Evolutionary conservation across 169 alveolate genomes (phyloP), one percentile per base, ranked within the genome.

Genomic region (Plasmodium malariae): DNA sequence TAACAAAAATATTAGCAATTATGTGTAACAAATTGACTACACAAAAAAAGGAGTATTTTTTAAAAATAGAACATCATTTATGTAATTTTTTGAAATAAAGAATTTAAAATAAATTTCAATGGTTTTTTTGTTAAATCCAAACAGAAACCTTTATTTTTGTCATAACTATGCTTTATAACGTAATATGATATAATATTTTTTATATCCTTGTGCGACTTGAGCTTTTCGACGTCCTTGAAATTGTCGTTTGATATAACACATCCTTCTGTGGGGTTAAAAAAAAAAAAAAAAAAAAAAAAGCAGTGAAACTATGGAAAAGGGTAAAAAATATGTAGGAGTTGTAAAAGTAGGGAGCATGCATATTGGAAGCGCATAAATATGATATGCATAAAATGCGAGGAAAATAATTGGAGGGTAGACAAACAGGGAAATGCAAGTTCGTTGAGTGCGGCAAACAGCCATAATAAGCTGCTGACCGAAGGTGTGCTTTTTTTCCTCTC

Each of bases 201-300:
- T 51, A 80, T 63, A 32, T 80, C 90, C 30, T 54, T 55, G 24
- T 57, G 55, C 5, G 43, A 48, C 26, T 43, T 48, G 5, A 34
- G 62, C 6, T 36, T 24, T 45, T 40, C 40, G 7, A 80, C 34
- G 48, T 80, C 90, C 6, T 67, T 32, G 37, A 30, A 80, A 57
- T 80, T 80, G 59, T 80, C 90, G 36, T 80, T 80, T 14, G 90
- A 80, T 11, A 80, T 80, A 28, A 80, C 83, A 70, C 90, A 80
- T 19, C 83, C 90, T 9, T 80, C 90, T 80, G 63, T 1, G 60
- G 37, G 40, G 36, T 11, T n/a, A 65, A 26, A 11, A 4, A 51
- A 14, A 72, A 60, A 76, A 60, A 17, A 60, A 17, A 40, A 59
- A 43, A 45, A 62, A 59, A 37, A 21, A 60, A 3, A 76, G 14